A percentile compares a stretch with the other conserved stretches of the same genome.
Conservation (phyloP, 768 basidiomycete species). For the Boletus pseudo-olivaceus region DNA sequence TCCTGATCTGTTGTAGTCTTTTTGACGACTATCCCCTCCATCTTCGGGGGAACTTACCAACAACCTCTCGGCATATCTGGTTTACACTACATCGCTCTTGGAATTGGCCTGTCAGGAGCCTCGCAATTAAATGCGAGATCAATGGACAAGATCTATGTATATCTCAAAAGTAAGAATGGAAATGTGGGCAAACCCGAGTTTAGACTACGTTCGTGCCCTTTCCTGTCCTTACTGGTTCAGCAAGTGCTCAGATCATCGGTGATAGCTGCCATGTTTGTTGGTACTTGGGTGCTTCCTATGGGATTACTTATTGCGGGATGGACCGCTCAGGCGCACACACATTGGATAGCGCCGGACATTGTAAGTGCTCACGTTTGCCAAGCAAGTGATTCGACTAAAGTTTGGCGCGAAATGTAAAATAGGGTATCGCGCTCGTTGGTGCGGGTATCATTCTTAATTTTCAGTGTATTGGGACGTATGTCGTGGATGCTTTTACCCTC, state of each 20-base stretch:
- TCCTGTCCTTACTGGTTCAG: not conserved
- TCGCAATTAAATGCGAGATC: slow-evolving; percentile 53
- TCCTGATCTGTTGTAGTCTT: slow-evolving; percentile 45
- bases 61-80: slow-evolving; percentile 57
- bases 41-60: slow-evolving; percentile 54
- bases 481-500: slow-evolving; percentile 64
- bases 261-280: slow-evolving; percentile 57
- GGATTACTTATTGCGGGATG: slow-evolving; percentile 73
- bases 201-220: slow-evolving; percentile 40
- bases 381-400: not conserved
- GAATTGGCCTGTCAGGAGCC: slow-evolving; percentile 52
- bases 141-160: slow-evolving; percentile 53
- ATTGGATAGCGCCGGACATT: slow-evolving; percentile 72
- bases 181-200: slow-evolving; percentile 56
- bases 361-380: slow-evolving; percentile 32
- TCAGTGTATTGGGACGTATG: slow-evolving; percentile 62
- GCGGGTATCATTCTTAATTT: slow-evolving; percentile 57
- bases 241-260: slow-evolving; percentile 2
- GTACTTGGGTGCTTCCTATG: slow-evolving; percentile 55
- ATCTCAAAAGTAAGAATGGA: slow-evolving; percentile 48
- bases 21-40: slow-evolving; percentile 59
- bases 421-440: slow-evolving; percentile 59
- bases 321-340: slow-evolving; percentile 51
- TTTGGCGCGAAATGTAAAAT: slow-evolving; percentile 5
- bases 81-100: slow-evolving; percentile 69